Evolutionary conservation across 1,139 yeast species (phyloP), one percentile per base, ranked within the genome.

Genomic region (Protomyces gravidus): DNA sequence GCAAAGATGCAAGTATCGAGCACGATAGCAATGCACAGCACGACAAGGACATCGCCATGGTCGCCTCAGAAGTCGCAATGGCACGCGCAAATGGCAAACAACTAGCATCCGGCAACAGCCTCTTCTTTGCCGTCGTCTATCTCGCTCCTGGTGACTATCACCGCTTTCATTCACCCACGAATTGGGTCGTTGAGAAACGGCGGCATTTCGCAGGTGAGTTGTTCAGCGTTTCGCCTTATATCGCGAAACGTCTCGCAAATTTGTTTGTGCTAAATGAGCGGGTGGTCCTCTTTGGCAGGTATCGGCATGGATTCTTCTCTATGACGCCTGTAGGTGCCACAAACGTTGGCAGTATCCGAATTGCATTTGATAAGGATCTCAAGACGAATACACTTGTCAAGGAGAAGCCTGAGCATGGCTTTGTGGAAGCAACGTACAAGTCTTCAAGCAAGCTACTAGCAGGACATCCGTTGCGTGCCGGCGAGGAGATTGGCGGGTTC

Each of bases 251-350:
- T 15, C 79, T 94, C 61, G 85, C 86, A 63, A 94, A 95, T 42
- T 78, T 94, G 65, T 92, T 94, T 70, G 89, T 90, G 5, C 76
- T 94, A 67, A 94, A 94, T 71, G 99, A 94, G 74, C 80, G 99
- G 67, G 98, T 94, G 6, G 95, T 97, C 0, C 76, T 94, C 55
- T 79, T 94, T 63, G 99, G 99, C 1, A 84, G 88, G 68, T 94
- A 98, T 97, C 87, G 87, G 70, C 81, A 92, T 71, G 99, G 99
- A 0, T 94, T 94, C 70, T 92, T 92, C 75, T 86, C 95, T 64
- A 94, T 94, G 99, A 90, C 96, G 1, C 97, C 98, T 0, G 98
- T 94, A 9, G 99, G 99, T 26, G 99, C 99, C 28, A 94, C 98
- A 5, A 94, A 94, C 72, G 99, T 94, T 42, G 99, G 99, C 19